Conservation (phyloP, 495 filamentous ascomycete genomes). For the Parathielavia appendiculata region DNA sequence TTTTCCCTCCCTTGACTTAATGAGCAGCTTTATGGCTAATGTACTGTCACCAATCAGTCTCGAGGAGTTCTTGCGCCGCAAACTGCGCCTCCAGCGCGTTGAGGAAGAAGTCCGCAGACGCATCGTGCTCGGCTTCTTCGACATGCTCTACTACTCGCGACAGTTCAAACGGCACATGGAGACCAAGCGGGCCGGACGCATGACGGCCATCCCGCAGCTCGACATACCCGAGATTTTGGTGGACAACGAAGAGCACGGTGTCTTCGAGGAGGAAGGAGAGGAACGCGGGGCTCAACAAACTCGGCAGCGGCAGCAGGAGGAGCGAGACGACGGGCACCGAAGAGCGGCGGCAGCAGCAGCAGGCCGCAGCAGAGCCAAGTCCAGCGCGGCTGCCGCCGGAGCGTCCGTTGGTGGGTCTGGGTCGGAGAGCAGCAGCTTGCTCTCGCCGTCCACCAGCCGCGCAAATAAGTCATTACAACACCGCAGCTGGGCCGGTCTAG, state of each 20-base stretch:
- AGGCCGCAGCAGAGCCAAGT: conserved; percentile 16
- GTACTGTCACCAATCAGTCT: conserved; percentile 46
- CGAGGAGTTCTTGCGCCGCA: conserved; percentile 90
- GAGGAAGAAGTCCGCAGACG: conserved; percentile 89
- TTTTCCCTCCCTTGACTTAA: neutral
- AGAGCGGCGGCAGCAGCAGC: neutral
- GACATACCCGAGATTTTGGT: conserved; percentile 87
- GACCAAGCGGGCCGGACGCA: conserved; percentile 61
- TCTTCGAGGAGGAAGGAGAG: conserved; percentile 7
- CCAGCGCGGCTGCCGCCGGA: conserved; percentile 1
- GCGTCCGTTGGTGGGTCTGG: neutral
- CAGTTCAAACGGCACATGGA: conserved; percentile 69
- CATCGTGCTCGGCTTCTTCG: conserved; percentile 89
- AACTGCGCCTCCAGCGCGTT: conserved; percentile 87
- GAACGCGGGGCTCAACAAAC: neutral
- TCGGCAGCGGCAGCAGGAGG: conserved; percentile 6
- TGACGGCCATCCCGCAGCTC: conserved; percentile 73
- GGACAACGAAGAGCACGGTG: conserved; percentile 53
- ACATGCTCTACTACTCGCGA: conserved; percentile 84
- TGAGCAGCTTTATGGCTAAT: too few species aligned
- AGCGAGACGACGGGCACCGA: conserved; percentile 13
- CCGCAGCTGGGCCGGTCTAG: conserved; percentile 38
- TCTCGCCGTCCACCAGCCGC: conserved; percentile 35
- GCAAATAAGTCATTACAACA: conserved; percentile 23
- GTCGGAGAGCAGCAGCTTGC: conserved; percentile 17